Evolutionary conservation across 495 filamentous ascomycete species (phyloP).

Genomic region (Hypoxylon fuscum): DNA sequence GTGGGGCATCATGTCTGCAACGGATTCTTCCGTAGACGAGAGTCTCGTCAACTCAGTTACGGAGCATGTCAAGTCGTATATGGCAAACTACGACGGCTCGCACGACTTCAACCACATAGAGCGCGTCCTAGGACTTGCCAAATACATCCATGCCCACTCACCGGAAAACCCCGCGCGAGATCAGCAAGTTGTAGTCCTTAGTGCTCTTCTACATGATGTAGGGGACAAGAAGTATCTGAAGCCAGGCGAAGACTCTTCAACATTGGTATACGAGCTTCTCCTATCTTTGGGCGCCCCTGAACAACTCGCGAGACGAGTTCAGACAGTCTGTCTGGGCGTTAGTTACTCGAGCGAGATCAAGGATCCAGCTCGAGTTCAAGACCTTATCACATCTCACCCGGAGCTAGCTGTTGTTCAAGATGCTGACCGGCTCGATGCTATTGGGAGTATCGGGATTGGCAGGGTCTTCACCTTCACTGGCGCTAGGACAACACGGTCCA

Average conservation of each 20-base stretch:
- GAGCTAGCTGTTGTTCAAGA: constrained; percentile 90
- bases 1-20: constrained; percentile 33
- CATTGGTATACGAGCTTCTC: constrained; percentile 66
- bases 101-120: constrained; percentile 87
- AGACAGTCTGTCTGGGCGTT: constrained; percentile 75
- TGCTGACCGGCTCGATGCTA: constrained; percentile 87
- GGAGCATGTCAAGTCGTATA: constrained; percentile 71
- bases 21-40: constrained; percentile 46
- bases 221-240: constrained; percentile 83
- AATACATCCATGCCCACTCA: constrained; percentile 61
- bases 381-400: constrained; percentile 65
- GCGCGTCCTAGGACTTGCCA: constrained; percentile 78
- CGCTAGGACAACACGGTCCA: constrained; percentile 60
- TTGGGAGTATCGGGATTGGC: constrained; percentile 85
- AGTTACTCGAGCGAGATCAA: constrained; percentile 79
- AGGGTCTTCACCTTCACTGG: constrained; percentile 80
- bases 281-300: constrained; percentile 61
- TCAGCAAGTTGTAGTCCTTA: constrained; percentile 68
- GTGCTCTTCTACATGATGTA: constrained; percentile 86
- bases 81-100: constrained; percentile 82
- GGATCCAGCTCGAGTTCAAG: constrained; percentile 60
- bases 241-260: constrained; percentile 59
- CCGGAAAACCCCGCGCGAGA: constrained; percentile 52
- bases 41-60: constrained; percentile 60
- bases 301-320: constrained; percentile 68